Evolutionary conservation across 2,329 filamentous ascomycete species (phyloP).

Genomic region (Nemania serpens): DNA sequence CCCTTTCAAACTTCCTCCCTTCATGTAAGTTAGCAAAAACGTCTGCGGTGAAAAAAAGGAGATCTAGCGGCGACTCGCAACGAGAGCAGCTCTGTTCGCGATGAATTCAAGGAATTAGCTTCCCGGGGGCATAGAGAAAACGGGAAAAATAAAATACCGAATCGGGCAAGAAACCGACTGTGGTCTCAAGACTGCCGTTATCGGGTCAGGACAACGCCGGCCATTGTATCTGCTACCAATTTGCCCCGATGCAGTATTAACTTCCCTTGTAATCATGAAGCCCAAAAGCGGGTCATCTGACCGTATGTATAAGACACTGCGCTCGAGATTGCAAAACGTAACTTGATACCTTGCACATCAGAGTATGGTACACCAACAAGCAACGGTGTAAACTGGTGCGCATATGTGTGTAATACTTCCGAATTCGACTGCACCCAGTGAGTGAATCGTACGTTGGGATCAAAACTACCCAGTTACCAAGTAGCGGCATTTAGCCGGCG

Average conservation of each 20-base stretch:
- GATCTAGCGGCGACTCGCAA: background rate
- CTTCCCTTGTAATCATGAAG: background rate
- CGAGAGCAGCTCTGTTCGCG: constrained; percentile 3
- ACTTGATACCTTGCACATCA: too few relatives aligned
- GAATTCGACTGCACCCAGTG: too few relatives aligned
- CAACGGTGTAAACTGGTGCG: background rate
- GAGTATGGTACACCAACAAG: background rate
- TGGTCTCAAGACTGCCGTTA: constrained; percentile 2
- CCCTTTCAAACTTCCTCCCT: constrained; percentile 91
- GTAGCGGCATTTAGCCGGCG: too few relatives aligned
- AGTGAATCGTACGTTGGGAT: too few relatives aligned
- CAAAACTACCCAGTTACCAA: too few relatives aligned
- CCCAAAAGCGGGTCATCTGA: background rate
- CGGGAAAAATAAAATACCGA: background rate
- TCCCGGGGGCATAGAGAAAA: constrained; percentile 12
- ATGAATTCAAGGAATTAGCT: constrained; percentile 11
- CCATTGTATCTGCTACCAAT: constrained; percentile 1
- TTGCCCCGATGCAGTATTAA: background rate
- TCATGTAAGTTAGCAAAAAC: constrained; percentile 56
- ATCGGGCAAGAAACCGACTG: background rate
- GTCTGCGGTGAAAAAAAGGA: background rate
- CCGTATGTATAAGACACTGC: background rate
- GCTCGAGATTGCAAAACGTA: background rate
- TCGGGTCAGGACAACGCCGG: constrained; percentile 2
- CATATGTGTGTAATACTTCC: too few relatives aligned